These are phyloP conservation scores for Lyophyllum atratum DNA, from an alignment of 768 basidiomycete genomes.

Conservation along the genomic window DNA sequence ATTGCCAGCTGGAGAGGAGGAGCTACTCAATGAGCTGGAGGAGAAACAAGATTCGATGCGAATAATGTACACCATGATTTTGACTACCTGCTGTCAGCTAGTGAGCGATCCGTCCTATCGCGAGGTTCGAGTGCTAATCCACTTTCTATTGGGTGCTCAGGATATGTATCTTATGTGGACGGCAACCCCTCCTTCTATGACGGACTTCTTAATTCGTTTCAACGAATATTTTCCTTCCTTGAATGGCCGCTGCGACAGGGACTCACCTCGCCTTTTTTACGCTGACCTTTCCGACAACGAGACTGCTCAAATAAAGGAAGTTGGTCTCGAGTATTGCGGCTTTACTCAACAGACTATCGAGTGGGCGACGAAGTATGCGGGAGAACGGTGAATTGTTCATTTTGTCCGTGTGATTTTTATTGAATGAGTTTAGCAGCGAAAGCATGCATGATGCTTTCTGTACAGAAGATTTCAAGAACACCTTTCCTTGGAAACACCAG, in stretches of 20 bases:
- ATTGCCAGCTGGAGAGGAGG: constrained; percentile 20
- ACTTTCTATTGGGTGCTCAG: constrained; percentile 17
- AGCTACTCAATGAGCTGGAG: constrained; percentile 21
- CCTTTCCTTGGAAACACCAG: constrained; percentile 17
- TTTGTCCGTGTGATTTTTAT: not conserved
- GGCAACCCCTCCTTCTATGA: constrained; percentile 23
- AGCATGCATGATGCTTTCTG: constrained; percentile 18
- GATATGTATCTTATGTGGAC: constrained; percentile 38
- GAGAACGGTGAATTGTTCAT: constrained; percentile 14
- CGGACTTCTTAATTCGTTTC: constrained; percentile 38
- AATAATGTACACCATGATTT: constrained; percentile 32
- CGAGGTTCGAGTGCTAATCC: not conserved
- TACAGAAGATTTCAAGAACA: constrained; percentile 17
- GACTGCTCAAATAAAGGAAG: constrained; percentile 13
- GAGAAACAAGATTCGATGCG: constrained; percentile 21
- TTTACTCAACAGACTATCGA: constrained; percentile 20
- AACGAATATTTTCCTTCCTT: constrained; percentile 42
- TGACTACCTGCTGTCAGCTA: constrained; percentile 26
- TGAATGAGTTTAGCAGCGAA: constrained; percentile 17
- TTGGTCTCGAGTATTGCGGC: constrained; percentile 16
- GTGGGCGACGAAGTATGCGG: constrained; percentile 21
- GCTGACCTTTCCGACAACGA: constrained; percentile 26
- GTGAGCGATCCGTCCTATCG: constrained; percentile 20
- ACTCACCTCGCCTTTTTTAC: constrained; percentile 29
- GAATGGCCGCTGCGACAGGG: constrained; percentile 16